These are phyloP conservation scores for Scheffersomyces ergatensis DNA, from an alignment of 805 yeast genomes.

Conservation along the genomic window DNA sequence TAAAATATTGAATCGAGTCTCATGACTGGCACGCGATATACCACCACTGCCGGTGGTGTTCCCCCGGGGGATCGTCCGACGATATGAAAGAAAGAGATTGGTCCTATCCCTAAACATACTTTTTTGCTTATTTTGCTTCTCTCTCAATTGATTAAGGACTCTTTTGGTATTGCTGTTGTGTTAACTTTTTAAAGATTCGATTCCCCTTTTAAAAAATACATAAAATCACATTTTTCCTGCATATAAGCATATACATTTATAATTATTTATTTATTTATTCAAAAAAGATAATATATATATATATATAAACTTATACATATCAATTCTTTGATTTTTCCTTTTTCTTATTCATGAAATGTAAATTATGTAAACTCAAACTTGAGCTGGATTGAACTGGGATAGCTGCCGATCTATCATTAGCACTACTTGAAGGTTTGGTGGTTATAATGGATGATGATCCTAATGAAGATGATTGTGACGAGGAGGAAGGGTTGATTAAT, in stretches of 20 bases:
- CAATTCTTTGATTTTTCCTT: slow-evolving; percentile 7
- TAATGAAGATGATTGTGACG: slow-evolving; percentile 2
- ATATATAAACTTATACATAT: too few relatives aligned
- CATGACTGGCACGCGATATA: slow-evolving; percentile 10
- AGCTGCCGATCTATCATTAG: slow-evolving; percentile 28
- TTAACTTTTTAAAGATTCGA: too few relatives aligned
- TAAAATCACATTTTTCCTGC: too few relatives aligned
- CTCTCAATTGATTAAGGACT: too few relatives aligned
- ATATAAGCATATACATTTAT: too few relatives aligned
- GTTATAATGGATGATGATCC: slow-evolving; percentile 2
- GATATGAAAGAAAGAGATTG: slow-evolving; percentile 82
- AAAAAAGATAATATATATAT: too few relatives aligned
- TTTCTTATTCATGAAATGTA: slow-evolving; percentile 32
- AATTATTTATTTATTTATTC: too few relatives aligned
- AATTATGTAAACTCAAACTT: slow-evolving; percentile 23
- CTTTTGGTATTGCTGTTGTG: too few relatives aligned
- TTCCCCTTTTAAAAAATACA: too few relatives aligned
- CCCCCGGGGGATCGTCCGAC: slow-evolving; percentile 82
- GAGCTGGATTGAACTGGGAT: slow-evolving; percentile 17
- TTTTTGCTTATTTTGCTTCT: too few relatives aligned
- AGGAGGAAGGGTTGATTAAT: neutral
- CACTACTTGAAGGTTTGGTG: slow-evolving; percentile 26
- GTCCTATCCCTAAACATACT: slow-evolving; percentile 91
- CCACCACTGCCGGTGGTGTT: slow-evolving; percentile 13
- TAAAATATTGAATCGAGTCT: slow-evolving; percentile 32